These are phyloP conservation scores for Cercospora berteroae DNA, from an alignment of 2,329 filamentous ascomycete genomes.

Conservation along the genomic window DNA sequence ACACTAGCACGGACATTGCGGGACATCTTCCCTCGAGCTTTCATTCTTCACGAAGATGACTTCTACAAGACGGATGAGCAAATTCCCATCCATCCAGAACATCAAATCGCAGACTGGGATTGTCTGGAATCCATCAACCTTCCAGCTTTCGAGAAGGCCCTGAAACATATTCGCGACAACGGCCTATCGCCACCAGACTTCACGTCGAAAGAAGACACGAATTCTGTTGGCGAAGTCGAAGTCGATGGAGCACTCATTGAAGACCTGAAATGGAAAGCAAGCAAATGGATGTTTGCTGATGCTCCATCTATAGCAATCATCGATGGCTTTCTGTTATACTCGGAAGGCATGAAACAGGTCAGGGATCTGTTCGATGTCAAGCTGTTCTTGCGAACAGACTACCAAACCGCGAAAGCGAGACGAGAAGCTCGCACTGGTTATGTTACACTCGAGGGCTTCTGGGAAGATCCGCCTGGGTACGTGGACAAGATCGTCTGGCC, in stretches of 20 bases:
- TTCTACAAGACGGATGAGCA: slow-evolving; percentile 82
- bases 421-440: slow-evolving; percentile 71
- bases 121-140: slow-evolving; percentile 77
- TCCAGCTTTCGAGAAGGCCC: slow-evolving; percentile 61
- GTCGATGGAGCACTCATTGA: slow-evolving; percentile 37
- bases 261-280: slow-evolving; percentile 32
- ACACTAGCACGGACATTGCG: slow-evolving; percentile 83
- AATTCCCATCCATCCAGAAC: slow-evolving; percentile 49
- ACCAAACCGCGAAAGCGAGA: slow-evolving; percentile 61
- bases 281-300: slow-evolving; percentile 31
- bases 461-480: slow-evolving; percentile 90
- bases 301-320: slow-evolving; percentile 63
- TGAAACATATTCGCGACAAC: slow-evolving; percentile 67
- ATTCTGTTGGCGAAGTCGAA: slow-evolving; percentile 48
- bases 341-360: slow-evolving; percentile 53
- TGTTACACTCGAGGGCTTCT: slow-evolving; percentile 81
- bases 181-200: slow-evolving; percentile 60
- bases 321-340: slow-evolving; percentile 86
- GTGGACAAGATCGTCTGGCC: slow-evolving; percentile 96
- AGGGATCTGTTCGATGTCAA: slow-evolving; percentile 67
- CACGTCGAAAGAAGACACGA: slow-evolving; percentile 59
- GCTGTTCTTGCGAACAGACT: slow-evolving; percentile 72
- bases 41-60: slow-evolving; percentile 92
- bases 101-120: slow-evolving; percentile 82
- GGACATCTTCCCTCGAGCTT: slow-evolving; percentile 69